Base-by-base conservation (phyloP, 257 asterid species). In the Nicotiana otophora region DNA sequence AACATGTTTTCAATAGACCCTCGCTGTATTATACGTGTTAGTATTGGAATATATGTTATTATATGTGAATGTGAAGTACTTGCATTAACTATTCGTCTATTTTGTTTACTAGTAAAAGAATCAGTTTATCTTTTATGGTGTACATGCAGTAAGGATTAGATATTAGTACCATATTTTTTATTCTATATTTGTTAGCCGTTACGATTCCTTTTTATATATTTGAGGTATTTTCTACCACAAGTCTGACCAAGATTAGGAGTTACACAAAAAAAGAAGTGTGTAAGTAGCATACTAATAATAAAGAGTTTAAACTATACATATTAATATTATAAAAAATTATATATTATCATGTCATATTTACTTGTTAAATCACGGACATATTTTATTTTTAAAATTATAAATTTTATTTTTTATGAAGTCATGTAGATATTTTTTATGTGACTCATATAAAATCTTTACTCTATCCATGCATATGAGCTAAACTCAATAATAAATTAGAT, bases 81-180 rank as follows among this genome's bases (percentile, higher is more conserved):
- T 51, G 46, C 63, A 51, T 75, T 75, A 75, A 51, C 12, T 51
- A 75, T 75, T 75, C 80, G 2, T 75, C 28, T 75, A 75, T 75
- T 75, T 75, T 75, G 80, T 75, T 51, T 51, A 75, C 80, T 75
- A 26, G 63, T 51, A 74, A 4, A 7, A 48, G 2, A 48, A 26
- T 26, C 53, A 48, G 4, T 74, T 48, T 26, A 23, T 74, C 61
- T 48, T 74, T 7, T 36, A 26, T 74, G 62, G 42, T 48, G 62
- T 48, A 7, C 42, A 14, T 75, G 80, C 80, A 51, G 60, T 8
- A 28, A 75, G 42, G 63, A 51, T 28, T 51, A 51, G 64, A 75
- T 51, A 7, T 51, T 51, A 48, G 80, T 14, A 14, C 42, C 17
- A 48, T 74, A 23, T 11, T 75, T 75, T 48, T 51, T 75, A 75